Percentiles rank a stretch among this genome's conserved stretches.
Evolutionary conservation across 164 flowering plant genomes (phyloP).

Genomic region (Annona squamosa): DNA sequence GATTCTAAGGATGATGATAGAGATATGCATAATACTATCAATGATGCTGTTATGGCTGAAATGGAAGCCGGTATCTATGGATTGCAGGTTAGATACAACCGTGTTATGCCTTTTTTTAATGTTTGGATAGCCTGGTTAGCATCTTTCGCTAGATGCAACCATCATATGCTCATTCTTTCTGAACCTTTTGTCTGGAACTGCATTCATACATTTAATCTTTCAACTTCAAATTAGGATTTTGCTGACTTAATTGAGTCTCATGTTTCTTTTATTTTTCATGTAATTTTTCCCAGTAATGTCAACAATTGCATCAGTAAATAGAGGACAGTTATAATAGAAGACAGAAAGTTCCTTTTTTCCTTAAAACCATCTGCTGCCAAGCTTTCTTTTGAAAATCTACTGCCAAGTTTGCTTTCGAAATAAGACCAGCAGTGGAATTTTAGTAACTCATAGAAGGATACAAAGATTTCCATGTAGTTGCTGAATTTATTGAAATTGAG

Average conservation of each 20-base stretch:
- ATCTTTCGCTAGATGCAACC: background rate
- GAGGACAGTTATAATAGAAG: background rate
- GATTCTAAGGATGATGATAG: conserved; percentile 20
- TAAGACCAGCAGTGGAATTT: too few species aligned
- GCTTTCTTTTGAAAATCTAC: too few species aligned
- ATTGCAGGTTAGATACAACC: conserved; percentile 49
- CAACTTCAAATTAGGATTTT: background rate
- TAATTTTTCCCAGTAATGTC: background rate
- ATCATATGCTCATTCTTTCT: background rate
- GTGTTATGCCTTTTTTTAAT: background rate
- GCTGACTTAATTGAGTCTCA: background rate
- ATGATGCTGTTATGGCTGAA: conserved; percentile 59
- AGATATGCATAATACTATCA: conserved; percentile 28
- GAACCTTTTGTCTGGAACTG: background rate
- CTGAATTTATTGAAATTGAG: too few species aligned
- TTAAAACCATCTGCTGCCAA: too few species aligned
- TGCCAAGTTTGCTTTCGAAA: too few species aligned
- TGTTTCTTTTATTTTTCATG: background rate
- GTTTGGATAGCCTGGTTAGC: background rate
- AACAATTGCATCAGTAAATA: background rate
- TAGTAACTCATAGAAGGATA: too few species aligned
- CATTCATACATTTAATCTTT: background rate
- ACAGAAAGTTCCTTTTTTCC: background rate
- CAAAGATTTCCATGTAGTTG: too few species aligned
- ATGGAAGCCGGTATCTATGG: conserved; percentile 76